Evolutionary conservation across 441 rosid genomes (phyloP).

Genomic region (Isatis lusitanica): DNA sequence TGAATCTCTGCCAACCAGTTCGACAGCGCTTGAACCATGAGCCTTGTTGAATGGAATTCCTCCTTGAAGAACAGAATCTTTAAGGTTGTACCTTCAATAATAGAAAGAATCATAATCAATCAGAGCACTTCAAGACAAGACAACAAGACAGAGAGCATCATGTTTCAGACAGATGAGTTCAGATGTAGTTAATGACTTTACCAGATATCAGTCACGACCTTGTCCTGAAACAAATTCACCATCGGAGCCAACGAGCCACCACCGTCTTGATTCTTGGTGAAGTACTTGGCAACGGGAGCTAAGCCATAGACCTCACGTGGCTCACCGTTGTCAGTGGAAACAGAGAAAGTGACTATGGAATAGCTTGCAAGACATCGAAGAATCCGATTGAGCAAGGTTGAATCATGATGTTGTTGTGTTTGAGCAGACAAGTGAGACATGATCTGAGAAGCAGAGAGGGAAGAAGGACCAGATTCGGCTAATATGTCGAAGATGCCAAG

Average conservation of each 20-base stretch:
- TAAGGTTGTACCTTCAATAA: constrained; percentile 44
- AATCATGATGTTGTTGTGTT: constrained; percentile 31
- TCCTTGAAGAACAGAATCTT: constrained; percentile 46
- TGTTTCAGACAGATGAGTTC: neutral
- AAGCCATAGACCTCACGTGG: constrained; percentile 39
- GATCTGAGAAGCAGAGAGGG: constrained; percentile 45
- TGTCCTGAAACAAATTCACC: constrained; percentile 41
- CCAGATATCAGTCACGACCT: constrained; percentile 39
- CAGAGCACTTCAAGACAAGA: neutral
- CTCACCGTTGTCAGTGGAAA: constrained; percentile 20
- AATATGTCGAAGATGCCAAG: constrained; percentile 50
- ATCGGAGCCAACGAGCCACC: constrained; percentile 36
- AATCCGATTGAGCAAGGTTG: constrained; percentile 35
- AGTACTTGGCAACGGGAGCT: constrained; percentile 52
- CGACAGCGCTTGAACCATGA: constrained; percentile 34
- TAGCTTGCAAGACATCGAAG: constrained; percentile 51
- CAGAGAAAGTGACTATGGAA: constrained; percentile 42
- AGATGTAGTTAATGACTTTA: constrained; percentile 13
- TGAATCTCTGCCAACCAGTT: constrained; percentile 34
- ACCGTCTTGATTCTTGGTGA: constrained; percentile 36
- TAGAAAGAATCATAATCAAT: neutral
- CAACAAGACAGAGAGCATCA: neutral
- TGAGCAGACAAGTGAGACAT: constrained; percentile 35
- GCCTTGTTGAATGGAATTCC: constrained; percentile 48
- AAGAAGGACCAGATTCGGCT: constrained; percentile 32